Conservation (phyloP, 768 basidiomycete species). For the Pholiota microspora region DNA sequence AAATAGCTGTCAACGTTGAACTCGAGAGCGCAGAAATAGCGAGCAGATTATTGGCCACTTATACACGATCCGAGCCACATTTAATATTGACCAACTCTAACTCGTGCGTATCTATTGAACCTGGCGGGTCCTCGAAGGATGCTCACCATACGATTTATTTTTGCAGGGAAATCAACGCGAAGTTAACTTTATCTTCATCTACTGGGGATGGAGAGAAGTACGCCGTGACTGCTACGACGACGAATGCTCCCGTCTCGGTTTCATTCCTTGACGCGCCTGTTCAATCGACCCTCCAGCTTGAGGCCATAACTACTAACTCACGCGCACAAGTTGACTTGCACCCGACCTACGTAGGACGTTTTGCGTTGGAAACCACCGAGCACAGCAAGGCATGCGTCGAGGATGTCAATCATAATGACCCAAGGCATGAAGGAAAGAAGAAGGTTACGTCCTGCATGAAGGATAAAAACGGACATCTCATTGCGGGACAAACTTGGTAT, state of each 20-base stretch:
- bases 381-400: too few relatives aligned
- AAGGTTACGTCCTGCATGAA: too few relatives aligned
- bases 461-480: too few relatives aligned
- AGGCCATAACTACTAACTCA: not conserved
- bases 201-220: not conserved
- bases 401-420: too few relatives aligned
- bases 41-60: too few relatives aligned
- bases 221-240: not conserved
- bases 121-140: not conserved
- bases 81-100: not conserved
- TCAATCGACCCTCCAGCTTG: not conserved
- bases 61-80: too few relatives aligned
- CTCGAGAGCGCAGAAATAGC: not conserved
- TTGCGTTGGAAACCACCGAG: too few relatives aligned
- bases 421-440: too few relatives aligned
- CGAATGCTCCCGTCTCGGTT: not conserved
- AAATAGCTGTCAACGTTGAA: not conserved
- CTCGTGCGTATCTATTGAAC: not conserved
- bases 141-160: not conserved
- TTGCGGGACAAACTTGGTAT: too few relatives aligned
- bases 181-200: not conserved
- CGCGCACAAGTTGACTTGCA: not conserved
- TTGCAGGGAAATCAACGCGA: not conserved
- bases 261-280: not conserved
- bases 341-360: not conserved